A percentile compares a stretch with the other conserved stretches of the same genome.
Conservation (phyloP, 257 asterid species). For the Ilex asprella region DNA sequence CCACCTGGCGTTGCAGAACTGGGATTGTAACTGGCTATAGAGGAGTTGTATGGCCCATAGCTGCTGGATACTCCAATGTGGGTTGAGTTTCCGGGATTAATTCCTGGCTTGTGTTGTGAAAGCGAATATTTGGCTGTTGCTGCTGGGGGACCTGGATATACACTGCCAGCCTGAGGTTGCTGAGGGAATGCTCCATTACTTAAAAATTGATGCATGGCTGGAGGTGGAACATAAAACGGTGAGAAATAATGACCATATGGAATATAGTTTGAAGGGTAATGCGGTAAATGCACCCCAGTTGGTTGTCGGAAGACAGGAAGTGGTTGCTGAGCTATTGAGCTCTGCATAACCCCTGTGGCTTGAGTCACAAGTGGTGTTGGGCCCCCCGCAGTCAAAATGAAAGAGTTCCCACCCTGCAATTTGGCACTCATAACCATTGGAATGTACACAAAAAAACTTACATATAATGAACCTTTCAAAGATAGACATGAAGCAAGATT, state of each 20-base stretch:
- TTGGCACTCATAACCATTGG: slow-evolving; percentile 17
- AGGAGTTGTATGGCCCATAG: slow-evolving; percentile 69
- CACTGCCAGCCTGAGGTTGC: slow-evolving; percentile 64
- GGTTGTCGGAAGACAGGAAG: slow-evolving; percentile 76
- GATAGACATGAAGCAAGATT: background rate
- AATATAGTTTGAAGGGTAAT: slow-evolving; percentile 67
- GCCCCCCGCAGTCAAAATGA: slow-evolving; percentile 54
- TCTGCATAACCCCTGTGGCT: slow-evolving; percentile 76
- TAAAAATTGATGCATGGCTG: slow-evolving; percentile 66
- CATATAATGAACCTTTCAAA: background rate
- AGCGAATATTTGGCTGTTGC: slow-evolving; percentile 67
- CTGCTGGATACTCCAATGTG: slow-evolving; percentile 61
- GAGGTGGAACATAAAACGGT: slow-evolving; percentile 67
- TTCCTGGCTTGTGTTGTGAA: slow-evolving; percentile 73
- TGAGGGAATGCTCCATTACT: slow-evolving; percentile 69
- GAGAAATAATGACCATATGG: slow-evolving; percentile 80
- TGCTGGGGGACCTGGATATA: slow-evolving; percentile 66
- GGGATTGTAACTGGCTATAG: slow-evolving; percentile 49
- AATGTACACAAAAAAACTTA: slow-evolving; percentile 13
- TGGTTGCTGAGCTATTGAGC: slow-evolving; percentile 65
- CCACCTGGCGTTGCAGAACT: slow-evolving; percentile 50
- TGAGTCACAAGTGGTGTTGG: slow-evolving; percentile 74
- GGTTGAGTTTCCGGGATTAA: slow-evolving; percentile 55
- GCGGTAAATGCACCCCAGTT: slow-evolving; percentile 73
- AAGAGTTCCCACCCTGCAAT: slow-evolving; percentile 58